phyloP scores from a whole-genome alignment of 257 asterid genomes.

The Striga asiatica region DNA sequence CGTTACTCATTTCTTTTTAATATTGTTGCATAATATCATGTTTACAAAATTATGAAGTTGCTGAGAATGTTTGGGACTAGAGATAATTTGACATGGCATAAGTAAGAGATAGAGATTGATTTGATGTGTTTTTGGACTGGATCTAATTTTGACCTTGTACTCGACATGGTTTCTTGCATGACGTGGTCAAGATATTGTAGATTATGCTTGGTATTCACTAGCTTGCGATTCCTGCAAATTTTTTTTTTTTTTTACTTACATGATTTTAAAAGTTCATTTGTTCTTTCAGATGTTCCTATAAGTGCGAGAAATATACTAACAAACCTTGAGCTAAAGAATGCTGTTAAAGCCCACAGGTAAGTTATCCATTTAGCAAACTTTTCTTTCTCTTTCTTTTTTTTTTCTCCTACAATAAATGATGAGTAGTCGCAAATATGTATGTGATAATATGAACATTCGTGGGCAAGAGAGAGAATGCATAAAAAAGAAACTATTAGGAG shows the following conservation, averaged over 20 bases:
- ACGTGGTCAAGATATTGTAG: background rate
- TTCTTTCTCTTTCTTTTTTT: background rate
- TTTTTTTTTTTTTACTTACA: background rate
- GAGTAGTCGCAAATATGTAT: background rate
- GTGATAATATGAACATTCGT: background rate
- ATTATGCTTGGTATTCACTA: background rate
- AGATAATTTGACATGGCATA: background rate
- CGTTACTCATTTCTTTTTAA: background rate
- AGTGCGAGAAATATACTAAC: constrained; percentile 84
- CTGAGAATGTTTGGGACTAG: background rate
- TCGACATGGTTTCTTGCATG: background rate
- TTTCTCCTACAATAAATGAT: background rate
- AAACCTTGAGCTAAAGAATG: constrained; percentile 70
- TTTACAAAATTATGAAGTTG: background rate
- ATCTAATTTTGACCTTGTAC: background rate
- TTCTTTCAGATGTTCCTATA: constrained; percentile 55
- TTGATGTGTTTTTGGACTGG: background rate
- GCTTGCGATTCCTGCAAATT: background rate
- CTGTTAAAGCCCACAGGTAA: constrained; percentile 78
- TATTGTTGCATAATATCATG: background rate
- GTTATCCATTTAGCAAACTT: no score
- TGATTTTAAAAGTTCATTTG: constrained; percentile 14
- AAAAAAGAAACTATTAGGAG: background rate
- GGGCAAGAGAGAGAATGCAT: background rate
- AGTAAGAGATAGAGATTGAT: background rate